Evolutionary conservation across 2,329 filamentous ascomycete species (phyloP), one percentile per base, ranked within the genome.

Genomic region (Furcasterigmium furcatum): DNA sequence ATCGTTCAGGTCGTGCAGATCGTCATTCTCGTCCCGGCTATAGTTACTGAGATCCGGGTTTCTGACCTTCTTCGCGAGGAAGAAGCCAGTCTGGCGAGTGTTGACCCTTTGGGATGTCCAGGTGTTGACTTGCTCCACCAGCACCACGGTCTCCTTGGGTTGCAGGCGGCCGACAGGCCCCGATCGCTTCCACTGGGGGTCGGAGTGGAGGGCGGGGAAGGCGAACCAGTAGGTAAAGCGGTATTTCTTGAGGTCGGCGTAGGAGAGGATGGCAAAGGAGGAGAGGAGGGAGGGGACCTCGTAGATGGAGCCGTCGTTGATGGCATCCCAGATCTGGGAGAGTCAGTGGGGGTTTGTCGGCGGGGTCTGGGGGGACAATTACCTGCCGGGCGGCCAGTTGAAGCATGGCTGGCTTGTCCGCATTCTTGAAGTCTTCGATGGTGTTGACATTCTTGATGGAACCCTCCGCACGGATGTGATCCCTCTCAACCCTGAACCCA

Each of bases 171-270:
- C 67, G 40, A 80, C 70, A 9, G 72, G 72, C 3, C 73, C 77
- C 2, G 75, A 65, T 43, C 84, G 73, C 55, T 80, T 85, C 94
- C 94, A 99, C 22, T 78, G 74, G 2, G 90, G 89, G 45, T 92
- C 85, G 4, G 92, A 95, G 62, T 95, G 91, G 38, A 99, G 76
- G 14, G 92, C 91, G 1, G 94, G 94, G 59, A 95, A 99, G 5
- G 87, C 92, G 66, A 97, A 97, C 84, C 95, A 95, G 68, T 97
- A 97, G n/a, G 87, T 90, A 63, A 97, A 96, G 52, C 85, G 89
- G 71, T 97, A 97, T 62, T 95, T 96, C 66, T 99, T 99, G 27
- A 99, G 78, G 61, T 99, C 92, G 51, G 94, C 92, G 63, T 89
- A 99, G 14, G 90, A 96, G 38, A 97, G 82, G 47, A 95, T 83